Conservation (phyloP, 2,329 filamentous ascomycete genomes). For the Akanthomyces lecanii region DNA sequence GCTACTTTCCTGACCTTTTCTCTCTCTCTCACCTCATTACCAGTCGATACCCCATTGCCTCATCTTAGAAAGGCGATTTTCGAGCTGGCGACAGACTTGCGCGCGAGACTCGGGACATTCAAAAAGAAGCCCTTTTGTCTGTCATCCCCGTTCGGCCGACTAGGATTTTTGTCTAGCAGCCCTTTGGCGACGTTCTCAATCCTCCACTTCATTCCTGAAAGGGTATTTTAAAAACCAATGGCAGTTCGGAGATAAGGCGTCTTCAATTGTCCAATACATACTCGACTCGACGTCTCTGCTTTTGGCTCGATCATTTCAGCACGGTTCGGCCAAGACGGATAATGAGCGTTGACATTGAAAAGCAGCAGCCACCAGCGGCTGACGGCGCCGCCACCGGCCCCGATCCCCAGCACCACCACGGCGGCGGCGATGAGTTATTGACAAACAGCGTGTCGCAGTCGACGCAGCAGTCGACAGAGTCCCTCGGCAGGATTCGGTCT, state of each 20-base stretch:
- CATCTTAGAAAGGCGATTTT: not conserved
- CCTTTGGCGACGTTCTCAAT: not conserved
- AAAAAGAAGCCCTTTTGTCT: not conserved
- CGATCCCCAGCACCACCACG: not conserved
- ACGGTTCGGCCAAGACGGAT: not conserved
- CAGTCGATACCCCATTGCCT: not conserved
- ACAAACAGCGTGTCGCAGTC: conserved; percentile 6
- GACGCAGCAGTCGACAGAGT: conserved; percentile 16
- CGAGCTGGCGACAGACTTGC: not conserved
- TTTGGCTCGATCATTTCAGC: not conserved
- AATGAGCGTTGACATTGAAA: conserved; percentile 11
- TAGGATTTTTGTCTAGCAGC: not conserved
- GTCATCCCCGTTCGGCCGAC: not conserved
- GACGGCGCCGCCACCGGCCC: not conserved
- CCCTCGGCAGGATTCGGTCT: conserved; percentile 32
- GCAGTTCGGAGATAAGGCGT: not conserved
- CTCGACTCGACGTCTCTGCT: not conserved
- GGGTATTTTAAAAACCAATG: not conserved
- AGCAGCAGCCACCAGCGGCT: conserved; percentile 7
- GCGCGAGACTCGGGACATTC: not conserved
- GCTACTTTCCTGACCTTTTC: not conserved
- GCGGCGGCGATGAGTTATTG: not conserved
- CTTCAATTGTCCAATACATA: too few species aligned
- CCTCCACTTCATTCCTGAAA: not conserved
- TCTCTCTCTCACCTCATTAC: not conserved